Evolutionary conservation across 305 asterid species (phyloP), one percentile per base, ranked within the genome.

Genomic region (Fraxinus nigra): DNA sequence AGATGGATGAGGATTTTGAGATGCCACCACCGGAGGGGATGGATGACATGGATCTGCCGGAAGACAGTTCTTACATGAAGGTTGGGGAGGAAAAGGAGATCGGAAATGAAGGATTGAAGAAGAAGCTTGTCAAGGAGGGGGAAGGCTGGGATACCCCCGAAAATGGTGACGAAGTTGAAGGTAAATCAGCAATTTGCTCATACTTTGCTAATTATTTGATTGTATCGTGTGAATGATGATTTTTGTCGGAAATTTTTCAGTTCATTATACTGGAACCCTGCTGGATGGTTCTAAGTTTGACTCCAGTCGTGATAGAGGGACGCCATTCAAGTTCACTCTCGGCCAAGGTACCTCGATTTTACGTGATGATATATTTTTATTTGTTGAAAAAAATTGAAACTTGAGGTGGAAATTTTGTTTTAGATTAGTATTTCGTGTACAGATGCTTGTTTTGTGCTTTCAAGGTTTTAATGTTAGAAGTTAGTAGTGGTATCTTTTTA

Each of bases 241-340:
- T 51, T 30, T 72, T 43, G 14, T 16, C 2, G 73, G 80, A 35
- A 30, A 20, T 34, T 85, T 22, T 56, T 48, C 90, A 95, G 98
- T 95, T 81, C 98, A 95, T 80, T 95, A 95, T 37, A 94, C 97
- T 30, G 97, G 98, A 35, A 94, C 97, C 75, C 76, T 95, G 88
- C 89, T 95, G 30, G 98, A 95, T 72, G 98, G 98, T 1, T 92
- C 97, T 7, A 90, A 95, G 87, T 95, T 95, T 28, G 99, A 95
- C 84, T 95, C 99, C 7, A 95, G 98, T 78, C 97, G 97, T 7
- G 97, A 95, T 78, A 88, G 96, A 87, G 94, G 90, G 1, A 84
- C 88, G 61, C 96, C 97, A 13, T 94, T 95, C 84, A 88, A 88
- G 63, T 95, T 95, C 91, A 89, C 97, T 81, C 98, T 95, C 35